Evolutionary conservation across 345 rosid genomes (phyloP), one percentile per base, ranked within the genome.

Genomic region (Camelina neglecta): DNA sequence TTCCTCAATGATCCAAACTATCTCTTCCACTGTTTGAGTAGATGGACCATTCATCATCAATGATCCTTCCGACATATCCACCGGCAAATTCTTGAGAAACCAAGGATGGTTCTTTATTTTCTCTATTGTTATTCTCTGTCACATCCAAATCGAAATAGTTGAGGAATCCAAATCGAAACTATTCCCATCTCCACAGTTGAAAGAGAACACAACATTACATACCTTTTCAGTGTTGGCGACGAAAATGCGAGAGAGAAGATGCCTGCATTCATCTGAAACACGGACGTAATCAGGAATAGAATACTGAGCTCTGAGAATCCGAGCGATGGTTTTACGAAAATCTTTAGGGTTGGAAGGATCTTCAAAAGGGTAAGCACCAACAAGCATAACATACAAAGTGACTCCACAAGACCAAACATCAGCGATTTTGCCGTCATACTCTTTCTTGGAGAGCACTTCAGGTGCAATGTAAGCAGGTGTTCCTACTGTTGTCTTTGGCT

Each of bases 401-500:
- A 86, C 90, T 33, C 88, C 90, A 80, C 86, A 85, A 26, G 90
- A 86, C 90, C 88, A 86, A 73, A 85, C 90, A 80, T 86, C 90
- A 69, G 88, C 88, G 21, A 60, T 88, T 79, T 86, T 89, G 58
- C 90, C 90, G 44, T 89, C 89, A 69, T 89, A 89, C 35, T 86
- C 86, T 78, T 73, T 84, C 64, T 65, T 87, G 0, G 82, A 79
- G 20, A 89, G 82, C 12, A 89, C 86, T 79, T 87, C 92, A 11
- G 94, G 92, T 45, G 92, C 94, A 48, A 89, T 83, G 61, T 86
- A 86, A 67, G 92, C 92, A 6, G 92, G 92, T 66, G 90, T 87
- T 81, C 94, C 94, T 4, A 86, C 94, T 4, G 88, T 81, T 38
- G 95, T 78, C 83, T 89, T 89, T 55, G 95, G 95, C 48, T 89